Conservation (phyloP, 1,284 basidiomycete species). For the Fomitopsis palustris region DNA sequence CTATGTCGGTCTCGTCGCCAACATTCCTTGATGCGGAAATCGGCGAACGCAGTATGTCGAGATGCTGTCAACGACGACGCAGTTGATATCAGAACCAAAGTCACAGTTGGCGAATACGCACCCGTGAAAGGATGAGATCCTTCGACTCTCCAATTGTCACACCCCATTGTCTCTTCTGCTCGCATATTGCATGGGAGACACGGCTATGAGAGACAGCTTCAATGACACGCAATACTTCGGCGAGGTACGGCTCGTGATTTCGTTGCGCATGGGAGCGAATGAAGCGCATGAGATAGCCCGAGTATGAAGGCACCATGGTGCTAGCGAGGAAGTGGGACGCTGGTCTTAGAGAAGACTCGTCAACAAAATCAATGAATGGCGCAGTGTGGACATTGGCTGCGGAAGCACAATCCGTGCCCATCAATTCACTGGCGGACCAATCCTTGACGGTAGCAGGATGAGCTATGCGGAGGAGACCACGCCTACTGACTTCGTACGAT, state of each 20-base stretch:
- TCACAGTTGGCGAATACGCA: not conserved
- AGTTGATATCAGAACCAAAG: not conserved
- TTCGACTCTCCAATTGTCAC: not conserved
- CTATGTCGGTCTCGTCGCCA: not conserved
- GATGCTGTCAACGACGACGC: not conserved
- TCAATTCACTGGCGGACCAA: conserved; percentile 28
- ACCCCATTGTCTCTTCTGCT: not conserved
- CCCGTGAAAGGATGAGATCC: not conserved
- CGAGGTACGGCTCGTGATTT: not conserved
- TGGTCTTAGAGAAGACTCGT: conserved; percentile 4
- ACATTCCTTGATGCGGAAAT: not conserved
- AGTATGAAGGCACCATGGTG: conserved; percentile 10
- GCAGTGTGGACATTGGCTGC: conserved; percentile 39
- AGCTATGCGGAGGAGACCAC: conserved; percentile 29
- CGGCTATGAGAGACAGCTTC: not conserved
- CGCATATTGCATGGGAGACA: not conserved
- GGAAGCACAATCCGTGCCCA: conserved; percentile 48
- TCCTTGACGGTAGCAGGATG: not conserved
- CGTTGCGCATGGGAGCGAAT: not conserved
- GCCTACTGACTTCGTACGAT: conserved; percentile 24
- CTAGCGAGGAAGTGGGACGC: conserved; percentile 12
- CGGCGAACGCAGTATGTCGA: not conserved
- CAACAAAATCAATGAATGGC: conserved; percentile 18
- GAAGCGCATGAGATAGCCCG: conserved; percentile 13
- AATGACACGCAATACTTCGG: not conserved